phyloP scores from a whole-genome alignment of 129 eudicot species.

The Sambucus nigra region DNA sequence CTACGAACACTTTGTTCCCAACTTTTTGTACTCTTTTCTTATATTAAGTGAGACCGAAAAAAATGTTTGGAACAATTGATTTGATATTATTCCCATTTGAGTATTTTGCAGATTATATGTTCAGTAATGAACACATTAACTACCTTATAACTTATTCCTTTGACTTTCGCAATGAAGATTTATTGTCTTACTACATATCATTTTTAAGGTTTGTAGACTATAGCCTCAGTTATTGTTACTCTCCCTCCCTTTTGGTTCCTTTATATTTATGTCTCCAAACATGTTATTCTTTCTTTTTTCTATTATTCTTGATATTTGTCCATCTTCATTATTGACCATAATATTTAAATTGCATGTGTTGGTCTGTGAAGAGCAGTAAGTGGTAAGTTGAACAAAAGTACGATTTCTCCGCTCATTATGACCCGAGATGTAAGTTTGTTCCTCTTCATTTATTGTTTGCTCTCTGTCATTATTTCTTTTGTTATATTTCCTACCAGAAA shows the following conservation, averaged over 20 bases:
- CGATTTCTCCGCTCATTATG: constrained; percentile 87
- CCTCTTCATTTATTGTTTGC: not conserved
- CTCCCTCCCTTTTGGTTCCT: not conserved
- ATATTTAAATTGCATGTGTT: constrained; percentile 18
- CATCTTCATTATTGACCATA: constrained; percentile 6
- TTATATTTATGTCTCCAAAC: not conserved
- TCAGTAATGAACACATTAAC: constrained; percentile 94
- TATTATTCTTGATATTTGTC: constrained; percentile 9
- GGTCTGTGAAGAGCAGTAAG: constrained; percentile 74
- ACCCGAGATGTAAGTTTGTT: constrained; percentile 60
- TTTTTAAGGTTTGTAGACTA: constrained; percentile 65
- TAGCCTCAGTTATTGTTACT: not conserved
- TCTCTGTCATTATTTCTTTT: not conserved
- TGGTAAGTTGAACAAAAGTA: constrained; percentile 84
- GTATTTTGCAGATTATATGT: constrained; percentile 76
- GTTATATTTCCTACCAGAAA: not conserved
- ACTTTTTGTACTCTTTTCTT: too few species aligned
- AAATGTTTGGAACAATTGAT: not conserved
- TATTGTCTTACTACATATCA: constrained; percentile 84
- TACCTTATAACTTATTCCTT: constrained; percentile 77
- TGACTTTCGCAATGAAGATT: constrained; percentile 96
- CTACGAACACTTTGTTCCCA: too few species aligned
- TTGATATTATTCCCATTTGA: constrained; percentile 14
- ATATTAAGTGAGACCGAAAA: not conserved
- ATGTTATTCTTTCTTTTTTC: not conserved